Evolutionary conservation across 768 basidiomycete species (phyloP), one percentile per base, ranked within the genome.

Genomic region (Rhodotorula graminis): DNA sequence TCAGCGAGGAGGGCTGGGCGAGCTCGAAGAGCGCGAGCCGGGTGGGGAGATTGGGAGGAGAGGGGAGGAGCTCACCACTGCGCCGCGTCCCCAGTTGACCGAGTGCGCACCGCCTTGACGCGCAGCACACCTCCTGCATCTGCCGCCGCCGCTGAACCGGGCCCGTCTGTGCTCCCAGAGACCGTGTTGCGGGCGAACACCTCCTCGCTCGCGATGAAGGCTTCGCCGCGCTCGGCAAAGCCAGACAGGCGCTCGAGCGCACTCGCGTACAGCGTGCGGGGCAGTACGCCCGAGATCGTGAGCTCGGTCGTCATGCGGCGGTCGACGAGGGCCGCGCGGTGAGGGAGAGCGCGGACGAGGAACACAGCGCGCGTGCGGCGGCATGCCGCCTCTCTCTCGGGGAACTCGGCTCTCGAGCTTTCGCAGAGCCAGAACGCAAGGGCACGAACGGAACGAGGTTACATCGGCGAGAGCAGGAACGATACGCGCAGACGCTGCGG

Each of bases 221-320:
- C 33, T 15, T 64, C 61, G 21, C 56, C 71, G 12, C 10, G 8
- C 31, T 72, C 61, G 61, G 49, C 44, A 37, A 59, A 27, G 37
- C 19, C 25, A 4, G 61, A 37, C 2, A 72, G 65, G n/a, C 65
- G 66, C 42, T 56, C 47, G 31, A 67, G 0, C 9, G 58, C 40
- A 25, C 27, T 15, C 5, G 61, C 4, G 62, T 67, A 40, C 14
- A 72, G 49, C 14, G 50, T 25, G 1, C n/a, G 23, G 5, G 65
- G 57, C 15, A 63, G 56, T 0, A 67, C 29, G 31, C 71, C 71
- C 0, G 71, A 63, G 61, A 72, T 29, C 37, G 56, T 29, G 5
- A 72, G 61, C 50, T 72, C 71, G 25, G 71, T 72, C 3, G 71
- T 40, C 71, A 72, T 25, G 1, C 18, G 40, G 1, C 40, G 25